Evolutionary conservation across 306 rosid genomes (phyloP), one percentile per base, ranked within the genome.

Genomic region (Cucumis hystrix): DNA sequence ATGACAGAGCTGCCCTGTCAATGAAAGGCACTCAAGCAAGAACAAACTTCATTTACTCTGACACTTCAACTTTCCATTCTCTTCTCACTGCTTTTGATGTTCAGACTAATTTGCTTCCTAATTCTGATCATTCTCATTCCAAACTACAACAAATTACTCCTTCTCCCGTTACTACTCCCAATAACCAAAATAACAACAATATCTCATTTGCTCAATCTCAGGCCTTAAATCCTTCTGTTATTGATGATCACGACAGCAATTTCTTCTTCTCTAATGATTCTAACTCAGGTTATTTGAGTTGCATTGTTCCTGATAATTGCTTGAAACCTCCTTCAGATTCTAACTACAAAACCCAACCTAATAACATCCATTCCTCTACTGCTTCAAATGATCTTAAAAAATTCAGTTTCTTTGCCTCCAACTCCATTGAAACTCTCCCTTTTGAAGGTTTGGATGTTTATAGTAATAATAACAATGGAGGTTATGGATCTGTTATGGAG

Each of bases 1-100:
- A 96, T 91, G 99, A 96, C 82, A 88, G 97, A 82, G 99, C 99
- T 79, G 99, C 99, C 78, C 79, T 96, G 23, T 92, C 98, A 86
- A 96, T 96, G 90, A 96, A 96, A 85, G 99, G 99, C 77, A 85
- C 81, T 13, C 98, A 96, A 84, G 98, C 99, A 43, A 88, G 99
- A 83, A 96, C 99, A 52, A 96, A 96, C 80, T 96, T 96, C 76
- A 80, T 96, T 58, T 96, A 96, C 86, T 73, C 98, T 81, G 89
- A 93, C 67, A 88, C 85, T 76, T 77, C 89, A 58, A 79, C 81
- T 77, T 92, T 88, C 67, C 97, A 87, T 47, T 81, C 95, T 52
- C 87, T 90, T 76, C 83, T 89, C 39, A 41, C 93, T 75, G 87
- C 98, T 58, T 37, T 85, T 70, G 87, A 93, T 84, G 63, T 56